phyloP scores from a whole-genome alignment of 1,139 yeast genomes.

The Sugiyamaella neomexicana region DNA sequence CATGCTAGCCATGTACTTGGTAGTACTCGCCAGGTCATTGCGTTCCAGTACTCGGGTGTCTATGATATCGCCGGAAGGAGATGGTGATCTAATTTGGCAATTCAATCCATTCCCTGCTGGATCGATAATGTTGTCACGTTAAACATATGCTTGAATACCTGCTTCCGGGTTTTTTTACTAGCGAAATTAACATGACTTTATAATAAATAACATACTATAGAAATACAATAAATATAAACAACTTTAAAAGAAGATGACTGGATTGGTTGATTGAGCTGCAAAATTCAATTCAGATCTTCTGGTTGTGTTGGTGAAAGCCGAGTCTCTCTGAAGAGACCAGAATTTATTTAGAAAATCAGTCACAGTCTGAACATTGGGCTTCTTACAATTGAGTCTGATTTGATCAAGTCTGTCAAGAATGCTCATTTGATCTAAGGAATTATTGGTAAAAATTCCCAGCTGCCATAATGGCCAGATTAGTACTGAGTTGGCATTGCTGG shows the following conservation, averaged over 20 bases:
- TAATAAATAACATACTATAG: conserved; percentile 7
- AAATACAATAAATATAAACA: neutral
- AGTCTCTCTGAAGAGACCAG: conserved; percentile 26
- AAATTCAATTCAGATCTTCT: conserved; percentile 18
- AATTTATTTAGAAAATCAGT: conserved; percentile 23
- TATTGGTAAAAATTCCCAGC: conserved; percentile 28
- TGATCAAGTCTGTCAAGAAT: conserved; percentile 24
- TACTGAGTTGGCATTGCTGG: conserved; percentile 18
- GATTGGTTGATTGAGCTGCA: conserved; percentile 11
- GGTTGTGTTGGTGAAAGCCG: conserved; percentile 17
- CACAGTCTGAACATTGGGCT: conserved; percentile 23
- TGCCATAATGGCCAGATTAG: conserved; percentile 31
- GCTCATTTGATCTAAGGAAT: conserved; percentile 19
- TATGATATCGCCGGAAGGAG: too few relatives aligned
- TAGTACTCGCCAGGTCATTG: too few relatives aligned
- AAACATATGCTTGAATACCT: too few relatives aligned
- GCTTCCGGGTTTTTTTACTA: too few relatives aligned
- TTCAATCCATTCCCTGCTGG: neutral
- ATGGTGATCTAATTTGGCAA: too few relatives aligned
- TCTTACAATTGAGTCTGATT: conserved; percentile 19
- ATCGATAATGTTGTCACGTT: too few relatives aligned
- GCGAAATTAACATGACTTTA: neutral
- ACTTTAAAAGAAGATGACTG: conserved; percentile 20
- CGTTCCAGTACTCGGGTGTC: too few relatives aligned
- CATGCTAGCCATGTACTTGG: too few relatives aligned